A percentile compares a stretch with the other conserved stretches of the same genome.
These are phyloP conservation scores for Chara braunii DNA, from an alignment of 139 green algal species.

Conservation along the genomic window DNA sequence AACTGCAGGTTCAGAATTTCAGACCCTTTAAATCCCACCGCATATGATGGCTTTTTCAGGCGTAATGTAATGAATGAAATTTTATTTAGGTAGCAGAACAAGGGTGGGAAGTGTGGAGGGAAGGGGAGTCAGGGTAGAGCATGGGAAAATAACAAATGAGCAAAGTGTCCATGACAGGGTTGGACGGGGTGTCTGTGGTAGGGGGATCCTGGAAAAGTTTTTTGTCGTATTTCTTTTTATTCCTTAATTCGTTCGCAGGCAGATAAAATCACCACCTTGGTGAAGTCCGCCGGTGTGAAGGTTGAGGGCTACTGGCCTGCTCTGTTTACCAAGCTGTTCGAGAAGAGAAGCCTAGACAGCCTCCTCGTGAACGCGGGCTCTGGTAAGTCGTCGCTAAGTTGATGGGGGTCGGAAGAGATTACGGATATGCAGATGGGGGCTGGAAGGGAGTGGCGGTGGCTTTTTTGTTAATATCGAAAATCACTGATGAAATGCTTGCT, in stretches of 20 bases:
- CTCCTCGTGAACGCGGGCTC: conserved; percentile 94
- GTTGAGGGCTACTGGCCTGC: conserved; percentile 93
- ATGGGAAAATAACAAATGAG: too few relatives aligned
- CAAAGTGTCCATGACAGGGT: too few relatives aligned
- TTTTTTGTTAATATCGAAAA: neutral
- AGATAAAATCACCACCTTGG: conserved; percentile 86
- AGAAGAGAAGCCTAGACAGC: conserved; percentile 85
- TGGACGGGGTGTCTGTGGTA: too few relatives aligned
- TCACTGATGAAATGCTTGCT: neutral
- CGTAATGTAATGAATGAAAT: too few relatives aligned
- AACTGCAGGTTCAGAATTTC: too few relatives aligned
- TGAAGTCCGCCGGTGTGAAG: conserved; percentile 77
- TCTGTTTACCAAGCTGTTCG: conserved; percentile 94
- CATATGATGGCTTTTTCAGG: too few relatives aligned
- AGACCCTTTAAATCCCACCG: too few relatives aligned
- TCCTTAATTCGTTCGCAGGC: conserved; percentile 26
- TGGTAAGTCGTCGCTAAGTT: conserved; percentile 41
- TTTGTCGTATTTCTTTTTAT: neutral
- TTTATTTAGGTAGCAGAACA: too few relatives aligned
- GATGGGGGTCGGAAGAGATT: neutral
- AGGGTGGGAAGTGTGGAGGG: too few relatives aligned
- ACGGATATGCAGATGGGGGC: neutral
- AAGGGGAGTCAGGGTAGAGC: too few relatives aligned
- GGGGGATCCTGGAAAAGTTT: neutral
- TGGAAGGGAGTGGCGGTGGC: neutral